These are phyloP conservation scores for Pichia scutulata DNA, from an alignment of 805 yeast species.

Conservation along the genomic window DNA sequence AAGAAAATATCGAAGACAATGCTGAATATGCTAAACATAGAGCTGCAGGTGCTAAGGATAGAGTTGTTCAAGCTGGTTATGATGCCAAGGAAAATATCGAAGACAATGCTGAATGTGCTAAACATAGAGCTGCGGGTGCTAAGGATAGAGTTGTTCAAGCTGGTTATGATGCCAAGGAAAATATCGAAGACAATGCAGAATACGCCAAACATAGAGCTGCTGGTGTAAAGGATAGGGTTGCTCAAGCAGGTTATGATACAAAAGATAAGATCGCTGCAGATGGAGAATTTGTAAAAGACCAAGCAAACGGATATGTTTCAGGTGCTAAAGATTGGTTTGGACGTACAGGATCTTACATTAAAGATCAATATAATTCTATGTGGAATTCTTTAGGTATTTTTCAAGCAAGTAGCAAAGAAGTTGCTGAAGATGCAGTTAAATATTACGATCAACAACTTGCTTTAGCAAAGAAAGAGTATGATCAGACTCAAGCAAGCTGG, in stretches of 20 bases:
- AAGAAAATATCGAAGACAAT: constrained; percentile 3
- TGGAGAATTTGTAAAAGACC: background rate
- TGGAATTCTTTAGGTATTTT: constrained; percentile 15
- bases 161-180: constrained; percentile 2
- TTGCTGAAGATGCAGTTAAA: constrained; percentile 20
- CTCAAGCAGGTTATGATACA: constrained; percentile 12
- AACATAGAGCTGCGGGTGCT: constrained; percentile 1
- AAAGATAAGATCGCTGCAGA: constrained; percentile 3
- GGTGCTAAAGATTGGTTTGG: background rate
- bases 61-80: constrained; percentile 5
- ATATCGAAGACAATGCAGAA: background rate
- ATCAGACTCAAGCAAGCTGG: constrained; percentile 24
- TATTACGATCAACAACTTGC: constrained; percentile 20
- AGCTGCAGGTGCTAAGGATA: constrained; percentile 2
- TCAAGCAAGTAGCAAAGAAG: constrained; percentile 16
- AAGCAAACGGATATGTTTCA: background rate
- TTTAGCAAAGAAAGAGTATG: constrained; percentile 22
- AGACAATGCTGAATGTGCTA: constrained; percentile 6
- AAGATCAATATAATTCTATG: constrained; percentile 6
- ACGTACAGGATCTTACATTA: background rate
- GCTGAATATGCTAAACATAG: constrained; percentile 5
- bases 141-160: constrained; percentile 5
- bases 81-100: background rate
- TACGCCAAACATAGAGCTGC: constrained; percentile 1
- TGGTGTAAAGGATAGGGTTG: constrained; percentile 2